Percentiles rank a stretch among this genome's conserved stretches.
Evolutionary conservation across 164 flowering plant genomes (phyloP).

Genomic region (Stephania cephalantha): DNA sequence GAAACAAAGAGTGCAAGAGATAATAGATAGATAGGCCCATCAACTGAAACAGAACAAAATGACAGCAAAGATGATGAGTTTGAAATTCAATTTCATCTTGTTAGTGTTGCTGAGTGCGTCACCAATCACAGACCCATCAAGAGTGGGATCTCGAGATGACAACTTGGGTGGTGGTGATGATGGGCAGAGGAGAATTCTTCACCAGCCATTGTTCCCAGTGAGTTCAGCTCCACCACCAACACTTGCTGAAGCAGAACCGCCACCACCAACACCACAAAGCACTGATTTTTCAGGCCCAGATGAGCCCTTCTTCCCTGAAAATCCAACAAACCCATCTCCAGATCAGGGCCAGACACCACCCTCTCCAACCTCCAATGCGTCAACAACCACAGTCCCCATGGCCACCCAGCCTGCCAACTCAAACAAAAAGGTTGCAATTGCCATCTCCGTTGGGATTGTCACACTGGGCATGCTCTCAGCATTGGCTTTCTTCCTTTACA

Average conservation of each 20-base stretch:
- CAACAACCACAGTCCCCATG: conserved; percentile 29
- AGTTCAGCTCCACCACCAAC: conserved; percentile 56
- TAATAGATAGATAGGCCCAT: background rate
- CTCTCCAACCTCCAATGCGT: conserved; percentile 24
- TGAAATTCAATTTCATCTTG: background rate
- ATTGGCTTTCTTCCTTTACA: conserved; percentile 60
- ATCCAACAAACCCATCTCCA: conserved; percentile 29
- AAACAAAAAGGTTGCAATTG: conserved; percentile 58
- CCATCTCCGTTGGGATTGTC: conserved; percentile 65
- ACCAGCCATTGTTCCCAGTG: conserved; percentile 72
- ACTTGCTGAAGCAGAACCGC: conserved; percentile 24
- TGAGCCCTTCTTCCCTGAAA: conserved; percentile 77
- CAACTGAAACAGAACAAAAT: background rate
- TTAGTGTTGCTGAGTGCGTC: background rate
- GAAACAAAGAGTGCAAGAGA: background rate
- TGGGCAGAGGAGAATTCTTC: conserved; percentile 54
- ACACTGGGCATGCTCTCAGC: conserved; percentile 73
- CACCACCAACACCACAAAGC: conserved; percentile 26
- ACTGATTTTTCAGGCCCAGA: conserved; percentile 31
- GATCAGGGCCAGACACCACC: conserved; percentile 36
- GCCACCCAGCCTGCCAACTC: conserved; percentile 48
- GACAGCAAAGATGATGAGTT: conserved; percentile 1
- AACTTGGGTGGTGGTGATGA: background rate
- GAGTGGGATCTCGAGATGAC: background rate
- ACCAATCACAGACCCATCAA: conserved; percentile 7